Evolutionary conservation across 2,329 filamentous ascomycete genomes (phyloP), one percentile per base, ranked within the genome.

Genomic region (Arthrobotrys megalospora): DNA sequence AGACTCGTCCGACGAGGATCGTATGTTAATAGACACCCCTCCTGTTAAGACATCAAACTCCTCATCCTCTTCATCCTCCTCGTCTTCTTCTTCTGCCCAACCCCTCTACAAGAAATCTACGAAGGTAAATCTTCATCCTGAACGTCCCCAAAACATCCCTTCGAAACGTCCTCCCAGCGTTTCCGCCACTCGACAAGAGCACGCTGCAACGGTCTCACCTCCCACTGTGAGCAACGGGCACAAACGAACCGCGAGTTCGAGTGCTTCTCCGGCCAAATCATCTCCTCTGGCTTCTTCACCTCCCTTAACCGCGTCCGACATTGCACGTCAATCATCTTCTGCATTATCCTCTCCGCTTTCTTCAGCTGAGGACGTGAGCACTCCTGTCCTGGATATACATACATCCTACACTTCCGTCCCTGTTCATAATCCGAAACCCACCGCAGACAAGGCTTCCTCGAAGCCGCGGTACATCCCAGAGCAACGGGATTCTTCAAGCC

Each of bases 261-360:
- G 81, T 65, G 80, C 81, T 55, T 82, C 81, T 7, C 81, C 81
- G 11, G 75, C 81, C 19, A 82, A 82, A 50, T 81, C 80, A 16
- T 82, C 81, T 36, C 81, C 81, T 1, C 72, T 82, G 16, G 81
- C 80, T 16, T 82, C 80, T 19, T 82, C 81, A 3, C 81, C 80
- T 21, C 81, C 81, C 11, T 79, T 82, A 34, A 81, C 67, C 34
- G 63, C 66, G 11, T 76, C 73, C 38, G 73, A 77, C 24, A 28
- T 67, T 6, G 63, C 28, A 7, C 75, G 75, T 21, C 75, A 71
- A 52, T 78, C 75, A 21, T 78, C 75, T 12, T 72, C 75, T 24
- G 67, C 75, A 3, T 78, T 67, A 41, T 78, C 75, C 6, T 78
- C 75, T n/a, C 75, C 75, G 12, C 63, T 78, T 6, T 78, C 75